These are phyloP conservation scores for Nannizzia gypsea DNA, from an alignment of 2,329 filamentous ascomycete species.

Conservation along the genomic window DNA sequence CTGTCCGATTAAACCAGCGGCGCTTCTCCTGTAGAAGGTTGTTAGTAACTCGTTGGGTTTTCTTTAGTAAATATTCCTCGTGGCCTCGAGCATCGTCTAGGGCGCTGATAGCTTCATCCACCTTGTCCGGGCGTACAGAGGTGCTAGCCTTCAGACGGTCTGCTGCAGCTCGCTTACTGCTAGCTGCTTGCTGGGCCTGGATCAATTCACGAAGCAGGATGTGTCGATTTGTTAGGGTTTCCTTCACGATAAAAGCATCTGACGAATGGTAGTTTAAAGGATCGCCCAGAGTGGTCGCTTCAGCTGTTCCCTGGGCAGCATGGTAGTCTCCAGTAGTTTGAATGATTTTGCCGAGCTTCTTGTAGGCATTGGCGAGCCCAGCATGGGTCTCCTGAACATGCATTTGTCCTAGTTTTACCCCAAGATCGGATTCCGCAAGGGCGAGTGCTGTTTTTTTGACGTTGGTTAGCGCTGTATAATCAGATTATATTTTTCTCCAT, in stretches of 20 bases:
- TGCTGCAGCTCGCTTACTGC: conserved; percentile 70
- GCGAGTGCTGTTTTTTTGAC: conserved; percentile 55
- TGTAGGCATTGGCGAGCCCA: conserved; percentile 79
- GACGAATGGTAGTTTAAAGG: conserved; percentile 89
- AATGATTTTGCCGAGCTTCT: conserved; percentile 86
- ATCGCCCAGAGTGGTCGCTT: conserved; percentile 88
- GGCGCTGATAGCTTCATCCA: conserved; percentile 88
- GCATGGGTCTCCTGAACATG: conserved; percentile 80
- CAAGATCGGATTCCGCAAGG: conserved; percentile 83
- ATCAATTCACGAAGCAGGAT: conserved; percentile 87
- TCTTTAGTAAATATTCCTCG: conserved; percentile 70
- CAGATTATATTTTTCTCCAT: background rate
- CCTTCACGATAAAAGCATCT: conserved; percentile 95
- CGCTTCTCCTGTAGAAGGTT: conserved; percentile 82
- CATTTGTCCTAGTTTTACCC: conserved; percentile 78
- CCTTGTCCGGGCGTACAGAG: conserved; percentile 84
- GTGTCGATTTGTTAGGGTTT: conserved; percentile 93
- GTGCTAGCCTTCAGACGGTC: conserved; percentile 79
- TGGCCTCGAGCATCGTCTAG: conserved; percentile 76
- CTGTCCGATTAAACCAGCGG: conserved; percentile 79
- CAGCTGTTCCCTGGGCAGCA: conserved; percentile 88
- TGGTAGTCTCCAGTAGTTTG: conserved; percentile 92
- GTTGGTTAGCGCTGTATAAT: background rate
- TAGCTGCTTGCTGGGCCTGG: conserved; percentile 76
- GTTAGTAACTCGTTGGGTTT: conserved; percentile 76